Evolutionary conservation across 2,329 filamentous ascomycete species (phyloP).

Genomic region (Juglanconis sp.): DNA sequence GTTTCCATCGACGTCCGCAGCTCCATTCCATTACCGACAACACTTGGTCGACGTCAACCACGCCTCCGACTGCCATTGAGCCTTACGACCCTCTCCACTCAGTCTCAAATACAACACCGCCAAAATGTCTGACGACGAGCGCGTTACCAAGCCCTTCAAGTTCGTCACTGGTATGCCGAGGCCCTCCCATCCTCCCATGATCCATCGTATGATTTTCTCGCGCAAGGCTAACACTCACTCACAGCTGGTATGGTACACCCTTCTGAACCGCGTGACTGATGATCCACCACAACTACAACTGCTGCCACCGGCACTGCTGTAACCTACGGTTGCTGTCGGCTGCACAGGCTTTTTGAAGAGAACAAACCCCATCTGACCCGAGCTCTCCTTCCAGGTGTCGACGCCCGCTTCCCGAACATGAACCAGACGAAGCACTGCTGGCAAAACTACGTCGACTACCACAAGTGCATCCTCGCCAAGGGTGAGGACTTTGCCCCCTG

Average conservation of each 20-base stretch:
- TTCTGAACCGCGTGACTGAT: neutral
- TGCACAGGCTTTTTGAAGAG: constrained; percentile 22
- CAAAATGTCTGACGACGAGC: constrained; percentile 90
- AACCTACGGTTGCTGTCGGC: neutral
- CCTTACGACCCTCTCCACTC: constrained; percentile 26
- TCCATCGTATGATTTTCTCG: constrained; percentile 23
- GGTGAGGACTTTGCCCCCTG: constrained; percentile 97
- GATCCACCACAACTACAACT: too few species aligned
- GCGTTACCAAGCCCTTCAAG: constrained; percentile 98
- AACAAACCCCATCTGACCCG: constrained; percentile 26
- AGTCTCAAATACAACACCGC: constrained; percentile 36
- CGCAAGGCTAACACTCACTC: constrained; percentile 23
- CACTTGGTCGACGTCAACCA: neutral
- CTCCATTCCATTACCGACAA: constrained; percentile 24
- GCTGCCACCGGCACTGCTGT: too few species aligned
- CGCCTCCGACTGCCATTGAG: constrained; percentile 29
- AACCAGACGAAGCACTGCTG: constrained; percentile 99
- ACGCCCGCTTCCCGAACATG: constrained; percentile 97
- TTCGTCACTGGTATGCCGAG: constrained; percentile 89
- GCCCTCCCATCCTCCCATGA: constrained; percentile 20
- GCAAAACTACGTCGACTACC: constrained; percentile 99
- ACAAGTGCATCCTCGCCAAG: constrained; percentile 99
- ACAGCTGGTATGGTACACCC: constrained; percentile 25
- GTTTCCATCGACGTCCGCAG: constrained; percentile 17
- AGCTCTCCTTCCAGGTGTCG: constrained; percentile 66